Base-by-base conservation (phyloP, 495 filamentous ascomycete genomes). In the Aspergillus bertholletiae region DNA sequence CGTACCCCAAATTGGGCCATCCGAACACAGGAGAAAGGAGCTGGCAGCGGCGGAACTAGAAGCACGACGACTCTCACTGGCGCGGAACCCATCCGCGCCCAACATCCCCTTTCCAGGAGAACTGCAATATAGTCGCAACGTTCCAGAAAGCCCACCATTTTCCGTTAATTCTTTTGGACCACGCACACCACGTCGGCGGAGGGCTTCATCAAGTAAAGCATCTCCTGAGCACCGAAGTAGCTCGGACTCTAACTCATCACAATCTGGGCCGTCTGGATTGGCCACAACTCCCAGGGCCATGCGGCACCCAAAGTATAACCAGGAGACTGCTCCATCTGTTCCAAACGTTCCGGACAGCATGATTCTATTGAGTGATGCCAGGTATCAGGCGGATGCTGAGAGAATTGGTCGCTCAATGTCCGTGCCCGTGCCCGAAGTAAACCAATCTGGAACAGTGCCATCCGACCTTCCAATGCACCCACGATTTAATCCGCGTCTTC, bases 251-350 rank as follows among this genome's bases (percentile, higher is more conserved):
- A 65, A 63, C 52, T 76, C 74, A 0, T 71, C 73, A 6, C 67
- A 72, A 9, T 71, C 75, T 0, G 59, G 61, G n/a, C 67, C 63
- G 3, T 7, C 91, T 51, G 90, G 91, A 2, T 77, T 96, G 1
- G 89, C 91, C 39, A 88, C 90, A 4, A 95, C 90, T 7, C 90
- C 91, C 20, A 79, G 86, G 71, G 89, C 90, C 2, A 94, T 95
- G 90, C 81, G 87, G 23, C 84, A 92, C 64, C 82, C 84, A 3
- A 85, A 86, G 45, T 85, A 91, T 57, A 72, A 84, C 37, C 73
- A 80, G 40, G 77, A 81, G 22, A 69, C 70, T 41, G 82, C 82
- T 41, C 85, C 85, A 24, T 78, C 81, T 12, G 83, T 92, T 2
- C 88, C 90, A 2, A 75, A 80, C 8, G 77, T 92, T 7, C 86